Conservation (phyloP, 805 yeast species). For the Myxozyma melibiosi region DNA sequence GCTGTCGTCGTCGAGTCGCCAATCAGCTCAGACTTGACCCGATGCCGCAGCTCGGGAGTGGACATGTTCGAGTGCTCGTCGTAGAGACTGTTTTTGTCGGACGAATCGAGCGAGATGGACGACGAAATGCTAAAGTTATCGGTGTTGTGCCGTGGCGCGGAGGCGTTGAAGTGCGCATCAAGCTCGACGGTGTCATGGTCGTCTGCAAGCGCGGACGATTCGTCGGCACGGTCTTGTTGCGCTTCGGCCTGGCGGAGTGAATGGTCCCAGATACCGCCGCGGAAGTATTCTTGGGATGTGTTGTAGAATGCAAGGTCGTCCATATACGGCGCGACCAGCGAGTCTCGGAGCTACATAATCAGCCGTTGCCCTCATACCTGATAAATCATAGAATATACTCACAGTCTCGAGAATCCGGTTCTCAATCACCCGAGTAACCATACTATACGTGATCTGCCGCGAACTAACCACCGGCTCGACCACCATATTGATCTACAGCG, state of each 20-base stretch:
- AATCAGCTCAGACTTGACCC: background rate
- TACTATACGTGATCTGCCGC: slow-evolving; percentile 71
- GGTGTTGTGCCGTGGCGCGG: slow-evolving; percentile 15
- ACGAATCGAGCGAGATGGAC: slow-evolving; percentile 20
- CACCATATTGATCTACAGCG: slow-evolving; percentile 20
- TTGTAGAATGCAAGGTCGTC: slow-evolving; percentile 79
- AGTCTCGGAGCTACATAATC: slow-evolving; percentile 47
- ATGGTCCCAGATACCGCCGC: slow-evolving; percentile 91
- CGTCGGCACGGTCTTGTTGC: background rate
- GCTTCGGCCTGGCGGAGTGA: slow-evolving; percentile 13
- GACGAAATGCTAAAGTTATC: slow-evolving; percentile 30
- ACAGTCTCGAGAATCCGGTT: slow-evolving; percentile 77
- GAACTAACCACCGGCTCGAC: slow-evolving; percentile 93
- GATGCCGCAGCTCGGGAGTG: slow-evolving; percentile 14
- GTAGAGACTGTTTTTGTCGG: slow-evolving; percentile 19
- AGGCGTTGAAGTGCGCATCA: background rate
- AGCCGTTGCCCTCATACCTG: background rate
- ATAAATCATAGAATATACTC: slow-evolving; percentile 35
- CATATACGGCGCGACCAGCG: slow-evolving; percentile 83
- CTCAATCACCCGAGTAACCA: slow-evolving; percentile 79
- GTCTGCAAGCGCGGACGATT: background rate
- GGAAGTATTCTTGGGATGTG: slow-evolving; percentile 67
- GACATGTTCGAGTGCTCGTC: slow-evolving; percentile 19
- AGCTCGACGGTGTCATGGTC: background rate
- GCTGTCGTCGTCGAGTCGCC: background rate